phyloP scores from a whole-genome alignment of 2,329 filamentous ascomycete species.

The Monilinia polystroma region DNA sequence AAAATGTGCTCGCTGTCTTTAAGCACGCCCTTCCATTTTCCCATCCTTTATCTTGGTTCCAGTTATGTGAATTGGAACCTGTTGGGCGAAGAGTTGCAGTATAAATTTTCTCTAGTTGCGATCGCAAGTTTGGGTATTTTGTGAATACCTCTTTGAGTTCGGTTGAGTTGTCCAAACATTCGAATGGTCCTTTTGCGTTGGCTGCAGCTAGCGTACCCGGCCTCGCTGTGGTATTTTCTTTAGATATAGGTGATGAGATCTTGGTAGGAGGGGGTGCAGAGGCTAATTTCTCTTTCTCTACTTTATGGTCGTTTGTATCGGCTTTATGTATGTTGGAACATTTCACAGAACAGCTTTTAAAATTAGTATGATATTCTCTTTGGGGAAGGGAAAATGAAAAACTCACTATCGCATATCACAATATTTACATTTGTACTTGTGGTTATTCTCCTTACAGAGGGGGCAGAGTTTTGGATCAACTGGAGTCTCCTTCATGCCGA shows the following conservation, averaged over 20 bases:
- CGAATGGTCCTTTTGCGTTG: conserved; percentile 47
- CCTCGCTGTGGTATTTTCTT: not conserved
- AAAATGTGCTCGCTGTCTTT: conserved; percentile 49
- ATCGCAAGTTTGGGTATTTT: conserved; percentile 52
- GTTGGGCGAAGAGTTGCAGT: conserved; percentile 50
- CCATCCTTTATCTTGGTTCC: conserved; percentile 59
- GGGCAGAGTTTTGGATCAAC: conserved; percentile 47
- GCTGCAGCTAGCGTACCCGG: conserved; percentile 35
- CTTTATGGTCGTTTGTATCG: conserved; percentile 26
- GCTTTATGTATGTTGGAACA: conserved; percentile 55
- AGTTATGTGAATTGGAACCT: conserved; percentile 37
- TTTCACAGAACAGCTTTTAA: conserved; percentile 55
- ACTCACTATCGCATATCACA: conserved; percentile 60
- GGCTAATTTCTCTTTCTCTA: conserved; percentile 8
- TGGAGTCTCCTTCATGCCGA: conserved; percentile 3
- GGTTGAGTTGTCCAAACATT: conserved; percentile 51
- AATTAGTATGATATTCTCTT: not conserved
- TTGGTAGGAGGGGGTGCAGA: conserved; percentile 27
- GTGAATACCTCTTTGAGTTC: conserved; percentile 52
- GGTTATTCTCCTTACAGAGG: conserved; percentile 51
- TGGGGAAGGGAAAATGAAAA: not conserved
- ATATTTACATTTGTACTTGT: conserved; percentile 63
- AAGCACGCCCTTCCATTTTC: conserved; percentile 55
- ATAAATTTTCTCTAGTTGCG: conserved; percentile 51
- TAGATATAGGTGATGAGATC: conserved; percentile 18